Conservation (phyloP, 1,284 basidiomycete species). For the Mycocalia duriaeana region DNA sequence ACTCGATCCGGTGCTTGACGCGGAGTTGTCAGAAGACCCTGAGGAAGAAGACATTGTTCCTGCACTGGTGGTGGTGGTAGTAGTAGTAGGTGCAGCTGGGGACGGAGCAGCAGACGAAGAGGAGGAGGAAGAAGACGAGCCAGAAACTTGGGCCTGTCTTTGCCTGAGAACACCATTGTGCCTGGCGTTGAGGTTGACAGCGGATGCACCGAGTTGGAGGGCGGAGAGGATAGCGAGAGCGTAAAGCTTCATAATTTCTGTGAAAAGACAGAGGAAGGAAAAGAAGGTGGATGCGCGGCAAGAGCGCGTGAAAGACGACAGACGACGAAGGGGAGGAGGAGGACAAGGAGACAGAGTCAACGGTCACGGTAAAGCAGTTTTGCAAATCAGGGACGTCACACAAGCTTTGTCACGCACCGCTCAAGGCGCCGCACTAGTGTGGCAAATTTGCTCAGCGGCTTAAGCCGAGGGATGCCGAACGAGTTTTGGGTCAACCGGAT, state of each 20-base stretch:
- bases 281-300: conserved; percentile 12
- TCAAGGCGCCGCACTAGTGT: too few relatives aligned
- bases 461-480: too few relatives aligned
- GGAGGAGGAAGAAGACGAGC: conserved; percentile 4
- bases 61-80: not conserved
- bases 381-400: too few relatives aligned
- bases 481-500: too few relatives aligned
- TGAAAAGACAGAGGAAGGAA: conserved; percentile 7
- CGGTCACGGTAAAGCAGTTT: too few relatives aligned
- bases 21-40: conserved; percentile 1
- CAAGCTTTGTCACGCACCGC: too few relatives aligned
- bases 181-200: conserved; percentile 13
- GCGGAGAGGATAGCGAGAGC: conserved; percentile 18
- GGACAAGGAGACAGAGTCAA: too few relatives aligned
- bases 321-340: conserved; percentile 5
- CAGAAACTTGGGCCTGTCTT: not conserved
- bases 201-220: conserved; percentile 17
- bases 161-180: conserved; percentile 13
- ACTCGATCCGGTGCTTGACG: not conserved
- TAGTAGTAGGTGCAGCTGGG: too few relatives aligned
- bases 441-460: too few relatives aligned
- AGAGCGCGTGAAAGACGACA: conserved; percentile 2
- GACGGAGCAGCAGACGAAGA: not conserved
- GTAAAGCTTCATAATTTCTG: conserved; percentile 21
- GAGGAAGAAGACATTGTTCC: conserved; percentile 2